Conservation (phyloP, 2,329 filamentous ascomycete species). For the Xylaria sp. region DNA sequence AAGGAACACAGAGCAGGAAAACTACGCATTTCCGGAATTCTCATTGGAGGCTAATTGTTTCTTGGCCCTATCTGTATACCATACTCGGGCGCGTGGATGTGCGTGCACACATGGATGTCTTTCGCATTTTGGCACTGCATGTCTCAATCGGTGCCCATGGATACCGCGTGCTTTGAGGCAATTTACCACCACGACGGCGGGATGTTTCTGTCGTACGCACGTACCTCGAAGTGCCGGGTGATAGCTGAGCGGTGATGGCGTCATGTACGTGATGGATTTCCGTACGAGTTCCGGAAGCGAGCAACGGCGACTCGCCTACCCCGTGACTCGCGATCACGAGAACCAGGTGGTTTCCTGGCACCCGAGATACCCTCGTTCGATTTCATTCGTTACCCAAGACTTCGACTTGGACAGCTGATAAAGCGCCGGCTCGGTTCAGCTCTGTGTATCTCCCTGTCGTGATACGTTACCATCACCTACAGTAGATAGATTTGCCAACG, state of each 20-base stretch:
- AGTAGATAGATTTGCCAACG: neutral
- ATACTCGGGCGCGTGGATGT: slow-evolving; percentile 8
- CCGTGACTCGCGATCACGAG: neutral
- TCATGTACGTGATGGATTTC: neutral
- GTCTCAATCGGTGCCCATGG: neutral
- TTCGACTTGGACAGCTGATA: slow-evolving; percentile 12
- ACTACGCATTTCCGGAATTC: slow-evolving; percentile 9
- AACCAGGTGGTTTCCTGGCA: slow-evolving; percentile 1
- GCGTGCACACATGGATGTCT: neutral
- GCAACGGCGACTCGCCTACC: neutral
- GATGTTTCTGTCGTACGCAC: neutral
- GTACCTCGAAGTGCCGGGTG: neutral
- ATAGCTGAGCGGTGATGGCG: slow-evolving; percentile 11
- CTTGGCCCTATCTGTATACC: neutral
- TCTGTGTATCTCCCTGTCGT: slow-evolving; percentile 17
- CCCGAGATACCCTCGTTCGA: neutral
- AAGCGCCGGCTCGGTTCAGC: slow-evolving; percentile 16
- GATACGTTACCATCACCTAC: slow-evolving; percentile 24
- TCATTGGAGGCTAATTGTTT: slow-evolving; percentile 17
- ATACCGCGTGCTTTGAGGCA: slow-evolving; percentile 3
- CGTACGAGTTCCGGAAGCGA: slow-evolving; percentile 7
- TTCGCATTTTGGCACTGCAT: neutral
- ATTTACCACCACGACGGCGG: slow-evolving; percentile 1
- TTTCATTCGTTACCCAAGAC: slow-evolving; percentile 16
- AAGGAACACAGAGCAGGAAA: neutral